Evolutionary conservation across 148 eudicot species (phyloP), one percentile per base, ranked within the genome.

Genomic region (Fagopyrum homotropicum): DNA sequence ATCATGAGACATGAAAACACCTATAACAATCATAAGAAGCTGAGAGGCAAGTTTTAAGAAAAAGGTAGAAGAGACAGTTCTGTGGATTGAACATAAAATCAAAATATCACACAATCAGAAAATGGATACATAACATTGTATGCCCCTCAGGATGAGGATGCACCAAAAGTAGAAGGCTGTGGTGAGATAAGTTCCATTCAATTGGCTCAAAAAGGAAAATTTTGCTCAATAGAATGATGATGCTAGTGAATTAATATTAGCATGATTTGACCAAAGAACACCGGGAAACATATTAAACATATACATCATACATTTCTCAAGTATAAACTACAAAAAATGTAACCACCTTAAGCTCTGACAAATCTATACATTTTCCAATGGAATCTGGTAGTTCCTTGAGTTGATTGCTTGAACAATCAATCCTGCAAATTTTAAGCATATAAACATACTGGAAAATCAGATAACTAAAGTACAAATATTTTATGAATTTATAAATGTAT

Each of bases 401-500:
- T 85, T 81, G 87, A 75, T 96, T 96, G 79, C 87, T 90, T 73
- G 99, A 96, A 80, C 99, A 96, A 86, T 90, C 98, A 83, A 92
- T 66, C 98, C 99, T 96, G 63, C 79, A 74, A 17, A 46, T 46
- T 3, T 15, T 16, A 7, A 19, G 19, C 29, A 19, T 49, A 48
- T 51, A 54, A 66, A 47, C 14, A 29, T 44, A 78, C 0, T 7
- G 43, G 47, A 4, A 12, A 14, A 66, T 66, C 71, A 66, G 71
- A 66, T 14, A 66, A 40, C 71, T 40, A 66, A 40, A 40, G 19
- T 46, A 15, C 15, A 66, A 66, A 40, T 3, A 9, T 9, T 26
- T 19, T 26, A 29, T 9, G 6, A 61, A 29, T 61, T 26, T 61
- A 5, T 61, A 61, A 22, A 26, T 29, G 43, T 19, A 59, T 22